phyloP scores from a whole-genome alignment of 2,329 filamentous ascomycete species.

The Pseudovirgaria hyperparasitica region DNA sequence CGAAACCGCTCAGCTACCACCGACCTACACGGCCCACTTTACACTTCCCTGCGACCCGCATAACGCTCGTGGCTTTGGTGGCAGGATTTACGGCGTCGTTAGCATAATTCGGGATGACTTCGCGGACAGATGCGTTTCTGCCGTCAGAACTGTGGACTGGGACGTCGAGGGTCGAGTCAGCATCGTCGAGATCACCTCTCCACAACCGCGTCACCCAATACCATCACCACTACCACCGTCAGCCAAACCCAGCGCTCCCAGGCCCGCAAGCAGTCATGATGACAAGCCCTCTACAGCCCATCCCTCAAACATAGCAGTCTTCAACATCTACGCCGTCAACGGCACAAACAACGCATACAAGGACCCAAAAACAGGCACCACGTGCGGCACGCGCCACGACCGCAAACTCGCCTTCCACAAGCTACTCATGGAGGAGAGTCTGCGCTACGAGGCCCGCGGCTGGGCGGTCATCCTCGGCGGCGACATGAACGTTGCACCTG shows the following conservation, averaged over 20 bases:
- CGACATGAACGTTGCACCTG: slow-evolving; percentile 39
- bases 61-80: slow-evolving; percentile 38
- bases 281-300: background rate
- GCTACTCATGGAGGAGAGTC: slow-evolving; percentile 32
- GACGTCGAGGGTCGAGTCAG: slow-evolving; percentile 39
- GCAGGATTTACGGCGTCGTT: slow-evolving; percentile 41
- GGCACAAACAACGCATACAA: slow-evolving; percentile 37
- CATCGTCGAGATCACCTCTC: slow-evolving; percentile 27
- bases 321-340: slow-evolving; percentile 43
- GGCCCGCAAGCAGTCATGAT: no score
- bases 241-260: no score
- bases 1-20: slow-evolving; percentile 11
- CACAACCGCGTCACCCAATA: background rate
- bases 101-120: slow-evolving; percentile 34
- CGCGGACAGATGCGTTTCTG: slow-evolving; percentile 10
- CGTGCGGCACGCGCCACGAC: slow-evolving; percentile 36
- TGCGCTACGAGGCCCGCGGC: slow-evolving; percentile 26
- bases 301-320: slow-evolving; percentile 28
- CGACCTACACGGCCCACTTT: slow-evolving; percentile 31
- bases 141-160: slow-evolving; percentile 33
- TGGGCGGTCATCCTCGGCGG: slow-evolving; percentile 36
- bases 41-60: slow-evolving; percentile 35
- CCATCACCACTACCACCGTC: no score
- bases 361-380: slow-evolving; percentile 28
- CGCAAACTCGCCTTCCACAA: slow-evolving; percentile 37